Conservation (phyloP, 2,329 filamentous ascomycete species). For the Moelleriella libera region DNA sequence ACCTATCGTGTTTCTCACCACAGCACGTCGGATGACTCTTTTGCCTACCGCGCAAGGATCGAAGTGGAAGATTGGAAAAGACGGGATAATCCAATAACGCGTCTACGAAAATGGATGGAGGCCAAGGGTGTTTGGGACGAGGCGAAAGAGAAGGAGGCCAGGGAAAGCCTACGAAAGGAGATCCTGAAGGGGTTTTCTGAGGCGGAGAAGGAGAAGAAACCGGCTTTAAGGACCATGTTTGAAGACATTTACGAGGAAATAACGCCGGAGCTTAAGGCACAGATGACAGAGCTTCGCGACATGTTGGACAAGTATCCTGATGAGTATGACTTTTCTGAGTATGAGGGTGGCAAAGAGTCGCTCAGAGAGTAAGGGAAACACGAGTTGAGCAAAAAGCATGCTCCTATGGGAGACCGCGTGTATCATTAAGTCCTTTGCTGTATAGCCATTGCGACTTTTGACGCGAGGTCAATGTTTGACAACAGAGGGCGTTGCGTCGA, state of each 20-base stretch:
- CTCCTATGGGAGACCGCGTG: too few relatives aligned
- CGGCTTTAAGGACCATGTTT: conserved; percentile 59
- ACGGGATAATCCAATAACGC: conserved; percentile 75
- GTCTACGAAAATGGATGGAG: conserved; percentile 85
- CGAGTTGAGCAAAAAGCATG: too few relatives aligned
- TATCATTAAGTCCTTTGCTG: too few relatives aligned
- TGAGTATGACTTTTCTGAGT: conserved; percentile 75
- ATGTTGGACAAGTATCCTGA: conserved; percentile 75
- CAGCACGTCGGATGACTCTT: conserved; percentile 92
- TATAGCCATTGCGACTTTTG: too few relatives aligned
- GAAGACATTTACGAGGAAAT: conserved; percentile 81
- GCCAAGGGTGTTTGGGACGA: conserved; percentile 73
- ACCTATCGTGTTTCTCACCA: conserved; percentile 97
- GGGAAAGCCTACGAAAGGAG: conserved; percentile 54
- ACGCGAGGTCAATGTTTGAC: too few relatives aligned
- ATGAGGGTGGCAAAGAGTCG: conserved; percentile 58
- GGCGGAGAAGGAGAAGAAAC: conserved; percentile 72
- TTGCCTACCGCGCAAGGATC: conserved; percentile 83
- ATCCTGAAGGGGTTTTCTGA: conserved; percentile 73
- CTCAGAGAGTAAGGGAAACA: conserved; percentile 24
- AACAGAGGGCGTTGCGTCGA: too few relatives aligned
- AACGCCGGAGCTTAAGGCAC: conserved; percentile 62
- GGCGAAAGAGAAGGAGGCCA: conserved; percentile 58
- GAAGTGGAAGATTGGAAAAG: conserved; percentile 96
- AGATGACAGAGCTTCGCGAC: conserved; percentile 59